phyloP scores from a whole-genome alignment of 768 basidiomycete genomes.

The Neoboletus brunneissimus region DNA sequence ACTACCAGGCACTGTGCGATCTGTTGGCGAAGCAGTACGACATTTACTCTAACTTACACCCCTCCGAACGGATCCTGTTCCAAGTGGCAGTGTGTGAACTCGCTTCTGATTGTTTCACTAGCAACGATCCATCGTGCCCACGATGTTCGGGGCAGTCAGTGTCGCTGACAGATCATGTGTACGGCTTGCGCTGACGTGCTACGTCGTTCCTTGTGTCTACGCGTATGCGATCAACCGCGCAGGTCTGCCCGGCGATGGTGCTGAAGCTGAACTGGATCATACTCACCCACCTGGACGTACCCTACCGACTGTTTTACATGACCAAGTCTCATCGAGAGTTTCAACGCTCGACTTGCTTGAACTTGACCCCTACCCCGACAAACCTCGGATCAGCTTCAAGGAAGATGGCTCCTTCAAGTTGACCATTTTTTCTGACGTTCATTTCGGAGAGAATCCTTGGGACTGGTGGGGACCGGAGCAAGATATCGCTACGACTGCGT shows the following conservation, averaged over 20 bases:
- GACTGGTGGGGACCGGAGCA: conserved; percentile 65
- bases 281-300: not conserved
- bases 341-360: not conserved
- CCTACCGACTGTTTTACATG: not conserved
- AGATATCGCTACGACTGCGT: conserved; percentile 56
- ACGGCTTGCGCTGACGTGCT: not conserved
- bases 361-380: conserved; percentile 43
- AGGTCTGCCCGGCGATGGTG: not conserved
- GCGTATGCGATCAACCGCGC: conserved; percentile 13
- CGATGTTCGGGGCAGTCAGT: not conserved
- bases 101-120: not conserved
- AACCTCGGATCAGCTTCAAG: conserved; percentile 54
- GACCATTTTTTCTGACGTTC: conserved; percentile 71
- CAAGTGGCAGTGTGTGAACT: not conserved
- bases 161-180: not conserved
- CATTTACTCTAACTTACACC: no score
- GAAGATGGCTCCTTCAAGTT: conserved; percentile 65
- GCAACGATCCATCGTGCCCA: no score
- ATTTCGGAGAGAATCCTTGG: conserved; percentile 76
- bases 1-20: not conserved
- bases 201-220: conserved; percentile 3
- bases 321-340: not conserved
- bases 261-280: not conserved
- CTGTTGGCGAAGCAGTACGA: not conserved
- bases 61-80: no score